Conservation (phyloP, 2,329 filamentous ascomycete genomes). For the Colletotrichum graminicola region DNA sequence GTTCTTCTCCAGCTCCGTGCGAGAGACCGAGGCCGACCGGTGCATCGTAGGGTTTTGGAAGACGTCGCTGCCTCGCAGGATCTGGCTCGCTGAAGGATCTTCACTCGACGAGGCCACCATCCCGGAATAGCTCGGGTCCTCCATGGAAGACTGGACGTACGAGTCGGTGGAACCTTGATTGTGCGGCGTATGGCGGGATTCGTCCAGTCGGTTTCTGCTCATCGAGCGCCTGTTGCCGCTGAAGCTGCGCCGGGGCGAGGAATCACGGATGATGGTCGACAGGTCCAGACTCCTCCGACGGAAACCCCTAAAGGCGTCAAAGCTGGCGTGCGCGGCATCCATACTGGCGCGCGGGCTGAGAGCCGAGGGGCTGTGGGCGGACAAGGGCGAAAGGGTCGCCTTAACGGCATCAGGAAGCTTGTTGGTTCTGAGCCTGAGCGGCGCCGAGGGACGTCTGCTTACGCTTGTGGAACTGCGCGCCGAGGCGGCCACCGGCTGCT, state of each 20-base stretch:
- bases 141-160: slow-evolving; percentile 77
- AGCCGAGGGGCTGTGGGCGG: slow-evolving; percentile 56
- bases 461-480: slow-evolving; percentile 42
- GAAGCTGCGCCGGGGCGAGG: slow-evolving; percentile 69
- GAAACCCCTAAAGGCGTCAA: slow-evolving; percentile 64
- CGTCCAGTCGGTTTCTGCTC: slow-evolving; percentile 61
- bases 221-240: slow-evolving; percentile 69
- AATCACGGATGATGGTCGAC: slow-evolving; percentile 57
- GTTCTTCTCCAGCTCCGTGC: slow-evolving; percentile 41
- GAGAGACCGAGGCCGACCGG: slow-evolving; percentile 57
- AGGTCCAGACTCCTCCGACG: slow-evolving; percentile 66
- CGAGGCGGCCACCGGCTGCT: slow-evolving; percentile 25
- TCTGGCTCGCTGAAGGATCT: slow-evolving; percentile 90
- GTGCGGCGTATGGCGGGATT: slow-evolving; percentile 60
- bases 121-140: slow-evolving; percentile 80
- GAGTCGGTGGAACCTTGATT: slow-evolving; percentile 79
- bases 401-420: slow-evolving; percentile 69
- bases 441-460: slow-evolving; percentile 29
- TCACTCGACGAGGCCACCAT: slow-evolving; percentile 77
- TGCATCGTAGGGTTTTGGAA: slow-evolving; percentile 84
- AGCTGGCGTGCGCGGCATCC: slow-evolving; percentile 65
- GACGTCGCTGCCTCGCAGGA: slow-evolving; percentile 86
- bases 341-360: slow-evolving; percentile 67
- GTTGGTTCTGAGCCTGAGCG: slow-evolving; percentile 52
- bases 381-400: slow-evolving; percentile 69